phyloP scores from a whole-genome alignment of 2,329 filamentous ascomycete species.

The Phaeosphaeria sp. region DNA sequence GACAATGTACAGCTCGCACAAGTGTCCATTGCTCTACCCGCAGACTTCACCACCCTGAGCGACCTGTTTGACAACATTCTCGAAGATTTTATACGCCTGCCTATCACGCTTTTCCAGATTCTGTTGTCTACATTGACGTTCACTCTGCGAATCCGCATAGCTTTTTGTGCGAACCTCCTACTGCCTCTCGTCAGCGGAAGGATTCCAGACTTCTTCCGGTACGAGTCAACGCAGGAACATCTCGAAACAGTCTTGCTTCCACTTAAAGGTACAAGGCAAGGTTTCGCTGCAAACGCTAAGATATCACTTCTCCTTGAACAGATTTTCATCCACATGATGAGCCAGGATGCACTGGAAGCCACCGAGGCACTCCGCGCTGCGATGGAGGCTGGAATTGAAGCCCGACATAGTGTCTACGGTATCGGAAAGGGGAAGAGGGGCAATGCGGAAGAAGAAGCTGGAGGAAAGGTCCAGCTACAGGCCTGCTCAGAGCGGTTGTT shows the following conservation, averaged over 20 bases:
- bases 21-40: constrained; percentile 48
- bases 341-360: constrained; percentile 20
- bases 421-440: constrained; percentile 55
- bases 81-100: constrained; percentile 64
- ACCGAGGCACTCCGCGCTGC: constrained; percentile 50
- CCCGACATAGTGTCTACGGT: constrained; percentile 53
- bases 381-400: constrained; percentile 61
- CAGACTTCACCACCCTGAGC: constrained; percentile 58
- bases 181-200: constrained; percentile 32
- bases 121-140: constrained; percentile 60
- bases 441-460: constrained; percentile 44
- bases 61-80: constrained; percentile 67
- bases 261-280: constrained; percentile 30
- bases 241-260: constrained; percentile 37
- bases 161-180: constrained; percentile 51
- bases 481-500: constrained; percentile 44
- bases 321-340: constrained; percentile 40
- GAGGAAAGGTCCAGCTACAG: constrained; percentile 43
- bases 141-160: constrained; percentile 53
- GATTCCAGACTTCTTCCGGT: constrained; percentile 34
- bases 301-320: constrained; percentile 45
- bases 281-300: constrained; percentile 43
- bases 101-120: constrained; percentile 64
- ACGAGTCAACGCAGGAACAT: constrained; percentile 34
- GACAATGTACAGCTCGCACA: constrained; percentile 41